Evolutionary conservation across 176 grass and related monocot genomes (phyloP), one percentile per base, ranked within the genome.

Genomic region (Zizania latifolia): DNA sequence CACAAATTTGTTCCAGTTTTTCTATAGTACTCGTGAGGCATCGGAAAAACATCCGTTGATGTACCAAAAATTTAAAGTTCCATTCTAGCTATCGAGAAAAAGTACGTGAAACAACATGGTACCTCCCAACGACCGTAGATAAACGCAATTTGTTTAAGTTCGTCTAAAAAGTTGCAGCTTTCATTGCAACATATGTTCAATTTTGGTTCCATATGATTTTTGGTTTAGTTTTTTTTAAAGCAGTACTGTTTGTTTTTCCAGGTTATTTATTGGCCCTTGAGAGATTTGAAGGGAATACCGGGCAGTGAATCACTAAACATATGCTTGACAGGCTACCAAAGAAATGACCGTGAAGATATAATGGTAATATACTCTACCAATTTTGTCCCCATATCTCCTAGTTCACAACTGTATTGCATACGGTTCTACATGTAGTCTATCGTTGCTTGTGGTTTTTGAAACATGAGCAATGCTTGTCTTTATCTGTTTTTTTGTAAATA

Each of bases 321-420:
- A 65, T 97, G 94, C 65, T 69, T 97, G 62, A 93, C 94, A 28
- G 94, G 94, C 34, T 97, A 89, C 72, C 86, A 97, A 58, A 89
- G 72, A 62, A 70, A 85, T 63, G 87, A 73, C 51, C 75, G 94
- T 0, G 76, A 93, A 28, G 75, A 97, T 68, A 93, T 97, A 58
- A 93, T 83, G 91, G 94, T 97, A 89, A 77, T 45, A 22, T n/a
- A n/a, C 3, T 44, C 30, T 82, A 37, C 23, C 12, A 8, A 13
- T 44, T 53, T 10, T 55, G 44, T 35, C 10, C 24, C 30, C 27
- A 57, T 67, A 74, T 44, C 21, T 44, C 35, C 29, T 28, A 36
- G 37, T 8, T 12, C 30, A 43, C 68, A 79, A 54, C 17, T 51
- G 6, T 2, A 6, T 19, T 51, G 6, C 43, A 0, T 21, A n/a